Evolutionary conservation across 371 early-diverging fungal species (phyloP), one percentile per base, ranked within the genome.

Genomic region (Mortierella sp.): DNA sequence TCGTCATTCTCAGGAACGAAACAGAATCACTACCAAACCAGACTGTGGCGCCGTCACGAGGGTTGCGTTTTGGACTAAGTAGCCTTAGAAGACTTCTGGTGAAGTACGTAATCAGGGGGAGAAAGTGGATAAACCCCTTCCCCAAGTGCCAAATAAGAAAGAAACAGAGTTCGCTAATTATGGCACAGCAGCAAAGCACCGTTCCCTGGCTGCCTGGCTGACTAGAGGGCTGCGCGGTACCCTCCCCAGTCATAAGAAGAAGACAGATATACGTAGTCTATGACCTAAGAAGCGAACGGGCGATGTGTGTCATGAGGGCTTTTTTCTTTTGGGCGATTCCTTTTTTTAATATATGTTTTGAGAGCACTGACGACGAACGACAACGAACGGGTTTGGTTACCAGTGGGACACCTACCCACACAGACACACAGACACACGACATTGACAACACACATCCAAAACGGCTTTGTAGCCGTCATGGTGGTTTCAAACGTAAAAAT

Each of bases 301-400:
- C 58, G 58, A 57, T 57, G 58, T 38, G 42, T 38, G 42, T 57
- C 58, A 57, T 57, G 26, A 26, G 50, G 58, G 28, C 26, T 11
- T 57, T 60, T 16, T 60, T 60, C 14, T 60, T 60, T 60, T 28
- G 58, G 28, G 10, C 28, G 28, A 57, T 28, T 58, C 14, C 3
- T 28, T 28, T 58, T 28, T 14, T 28, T 3, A 28, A 54, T 24
- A 24, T 38, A 5, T 14, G 7, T 60, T 60, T 31, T 60, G 60
- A 60, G 60, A 60, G 60, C 60, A 31, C 60, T 60, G 60, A 60
- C 31, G 60, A 58, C 58, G 58, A 5, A 60, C 19, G 60, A 14
- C 28, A 19, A 14, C 16, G 60, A 31, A 16, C 14, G 31, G 16
- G 16, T 60, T 13, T 31, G 28, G 16, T 31, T 60, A 60, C 60